Evolutionary conservation across 2,329 filamentous ascomycete genomes (phyloP), one percentile per base, ranked within the genome.

Genomic region (Cercospora sp.): DNA sequence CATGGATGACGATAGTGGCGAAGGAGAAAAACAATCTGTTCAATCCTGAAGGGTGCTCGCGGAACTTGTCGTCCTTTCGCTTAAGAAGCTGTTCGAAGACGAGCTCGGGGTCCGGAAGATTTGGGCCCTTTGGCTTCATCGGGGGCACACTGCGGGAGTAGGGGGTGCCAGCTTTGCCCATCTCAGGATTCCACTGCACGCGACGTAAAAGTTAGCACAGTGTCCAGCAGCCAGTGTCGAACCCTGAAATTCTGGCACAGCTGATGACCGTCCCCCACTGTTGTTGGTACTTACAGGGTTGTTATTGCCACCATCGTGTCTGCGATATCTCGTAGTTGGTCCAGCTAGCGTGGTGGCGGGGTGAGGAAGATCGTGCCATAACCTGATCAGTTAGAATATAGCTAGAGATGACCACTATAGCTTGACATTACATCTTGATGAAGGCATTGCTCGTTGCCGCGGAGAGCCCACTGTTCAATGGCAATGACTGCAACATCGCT

Each of bases 291-390:
- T n/a, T 49, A 62, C 60, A 9, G 80, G 82, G 69, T 84, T 86
- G 72, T 84, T 84, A 21, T 77, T 76, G 40, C 81, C 77, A 5
- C 82, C 82, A 69, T 84, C 82, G 68, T 82, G 80, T 68, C 64
- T 49, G 13, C 64, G 40, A 71, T 83, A 84, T 68, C 80, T 79
- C 12, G 80, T 73, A 7, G 80, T 78, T 5, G 84, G 84, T 12
- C 84, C 84, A 49, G 83, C 81, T 12, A 81, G 71, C 21, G 83
- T 83, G 2, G 80, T 78, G 5, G 83, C 77, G 12, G 85, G 85
- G 72, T 86, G 85, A 34, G 84, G 84, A 13, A 87, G 77, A 71
- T 86, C 84, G 68, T 83, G 74, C 80, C 82, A 87, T 3, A 87
- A 79, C 62, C 62, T 65, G 53, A 6, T 26, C 37, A 10, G 24